These are phyloP conservation scores for Curvularia hawaiiensis DNA, from an alignment of 2,329 filamentous ascomycete genomes.

Conservation along the genomic window DNA sequence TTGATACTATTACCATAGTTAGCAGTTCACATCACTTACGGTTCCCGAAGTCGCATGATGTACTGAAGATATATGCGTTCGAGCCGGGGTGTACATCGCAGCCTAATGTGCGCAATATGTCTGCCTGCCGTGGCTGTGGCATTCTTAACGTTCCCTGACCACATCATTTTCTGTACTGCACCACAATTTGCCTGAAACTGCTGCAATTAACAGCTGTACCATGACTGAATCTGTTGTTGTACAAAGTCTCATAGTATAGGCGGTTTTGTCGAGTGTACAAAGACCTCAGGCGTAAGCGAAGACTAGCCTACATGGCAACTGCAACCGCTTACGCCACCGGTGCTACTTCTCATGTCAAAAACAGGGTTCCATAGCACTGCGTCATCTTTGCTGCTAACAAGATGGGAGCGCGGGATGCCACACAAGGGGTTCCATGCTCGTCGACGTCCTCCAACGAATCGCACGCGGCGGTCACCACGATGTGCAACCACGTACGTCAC, in stretches of 20 bases:
- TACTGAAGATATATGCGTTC: neutral
- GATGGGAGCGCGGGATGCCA: slow-evolving; percentile 22
- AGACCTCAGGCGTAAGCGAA: slow-evolving; percentile 5
- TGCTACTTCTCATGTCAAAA: slow-evolving; percentile 16
- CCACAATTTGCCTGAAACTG: neutral
- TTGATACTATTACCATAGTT: neutral
- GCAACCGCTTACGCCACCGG: slow-evolving; percentile 15
- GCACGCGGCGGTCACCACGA: slow-evolving; percentile 8
- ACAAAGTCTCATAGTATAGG: neutral
- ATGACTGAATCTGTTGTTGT: neutral
- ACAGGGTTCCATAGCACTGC: slow-evolving; percentile 30
- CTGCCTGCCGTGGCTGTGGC: neutral
- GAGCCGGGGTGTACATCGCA: slow-evolving; percentile 14
- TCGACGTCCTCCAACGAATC: slow-evolving; percentile 18
- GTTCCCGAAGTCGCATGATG: neutral
- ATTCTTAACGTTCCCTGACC: slow-evolving; percentile 1
- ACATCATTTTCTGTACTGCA: slow-evolving; percentile 1
- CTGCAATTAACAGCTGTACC: neutral
- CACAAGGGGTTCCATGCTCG: slow-evolving; percentile 31
- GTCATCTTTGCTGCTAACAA: slow-evolving; percentile 24
- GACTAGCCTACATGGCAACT: slow-evolving; percentile 11
- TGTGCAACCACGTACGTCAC: slow-evolving; percentile 24
- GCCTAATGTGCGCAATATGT: neutral
- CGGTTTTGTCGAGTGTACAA: neutral
- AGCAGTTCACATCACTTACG: neutral